Conservation (phyloP, 1,284 basidiomycete species). For the Apiotrichum veenhuisii region DNA sequence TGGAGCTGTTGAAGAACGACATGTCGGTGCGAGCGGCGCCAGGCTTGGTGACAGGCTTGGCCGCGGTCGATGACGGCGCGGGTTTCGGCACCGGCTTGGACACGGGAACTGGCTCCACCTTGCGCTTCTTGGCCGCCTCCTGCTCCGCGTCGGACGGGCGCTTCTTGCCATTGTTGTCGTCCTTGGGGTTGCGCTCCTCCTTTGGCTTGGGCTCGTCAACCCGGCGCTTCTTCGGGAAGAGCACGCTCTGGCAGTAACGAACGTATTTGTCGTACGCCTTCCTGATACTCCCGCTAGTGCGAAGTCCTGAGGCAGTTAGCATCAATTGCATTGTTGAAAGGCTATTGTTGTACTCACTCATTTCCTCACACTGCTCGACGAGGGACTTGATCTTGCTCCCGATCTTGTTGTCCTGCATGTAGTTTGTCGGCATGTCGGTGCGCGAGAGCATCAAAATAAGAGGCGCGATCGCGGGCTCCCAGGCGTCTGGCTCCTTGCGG, state of each 20-base stretch:
- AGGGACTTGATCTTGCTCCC: slow-evolving; percentile 17
- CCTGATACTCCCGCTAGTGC: slow-evolving; percentile 15
- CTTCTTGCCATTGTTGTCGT: slow-evolving; percentile 16
- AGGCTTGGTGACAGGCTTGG: slow-evolving; percentile 1
- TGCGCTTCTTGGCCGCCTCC: slow-evolving; percentile 11
- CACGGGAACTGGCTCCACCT: background rate
- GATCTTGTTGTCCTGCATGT: slow-evolving; percentile 25
- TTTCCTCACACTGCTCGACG: slow-evolving; percentile 14
- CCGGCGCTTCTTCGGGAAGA: slow-evolving; percentile 16
- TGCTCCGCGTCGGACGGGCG: background rate
- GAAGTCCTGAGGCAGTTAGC: background rate
- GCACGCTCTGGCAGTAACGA: slow-evolving; percentile 12
- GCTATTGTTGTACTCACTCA: slow-evolving; percentile 11
- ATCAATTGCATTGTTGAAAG: slow-evolving; percentile 6
- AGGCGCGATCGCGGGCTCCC: slow-evolving; percentile 26
- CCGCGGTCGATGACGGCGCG: background rate
- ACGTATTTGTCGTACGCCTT: slow-evolving; percentile 22
- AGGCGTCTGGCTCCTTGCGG: slow-evolving; percentile 22
- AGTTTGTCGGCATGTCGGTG: slow-evolving; percentile 37
- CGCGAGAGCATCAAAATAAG: slow-evolving; percentile 26
- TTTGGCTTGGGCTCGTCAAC: slow-evolving; percentile 8
- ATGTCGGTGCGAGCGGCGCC: slow-evolving; percentile 18
- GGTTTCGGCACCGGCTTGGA: background rate
- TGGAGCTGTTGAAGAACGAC: slow-evolving; percentile 34
- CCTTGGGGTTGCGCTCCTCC: background rate